Evolutionary conservation across 371 early-diverging fungal species (phyloP).

Genomic region (Syncephalis fuscata): DNA sequence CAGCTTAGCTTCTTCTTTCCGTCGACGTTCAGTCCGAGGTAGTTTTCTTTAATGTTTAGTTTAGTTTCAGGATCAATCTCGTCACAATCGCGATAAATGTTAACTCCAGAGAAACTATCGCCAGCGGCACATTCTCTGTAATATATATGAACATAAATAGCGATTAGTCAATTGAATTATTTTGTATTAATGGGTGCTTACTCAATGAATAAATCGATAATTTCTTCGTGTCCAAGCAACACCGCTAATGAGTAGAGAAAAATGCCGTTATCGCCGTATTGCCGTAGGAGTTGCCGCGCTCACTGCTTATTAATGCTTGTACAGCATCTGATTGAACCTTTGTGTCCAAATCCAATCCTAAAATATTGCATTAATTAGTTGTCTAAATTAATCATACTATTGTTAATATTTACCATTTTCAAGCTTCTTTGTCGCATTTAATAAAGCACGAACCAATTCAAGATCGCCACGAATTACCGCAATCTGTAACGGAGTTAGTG

Average conservation of each 20-base stretch:
- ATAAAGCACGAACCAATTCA: too few species aligned
- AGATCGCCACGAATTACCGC: too few species aligned
- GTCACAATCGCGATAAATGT: background rate
- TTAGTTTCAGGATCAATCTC: background rate
- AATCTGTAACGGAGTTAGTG: too few species aligned
- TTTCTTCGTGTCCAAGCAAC: background rate
- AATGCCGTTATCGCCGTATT: background rate
- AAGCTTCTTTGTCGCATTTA: background rate
- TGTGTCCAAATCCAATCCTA: background rate
- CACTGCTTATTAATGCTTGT: background rate
- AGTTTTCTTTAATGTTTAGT: background rate
- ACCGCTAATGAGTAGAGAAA: background rate
- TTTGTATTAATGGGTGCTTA: background rate
- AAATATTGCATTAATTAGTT: background rate
- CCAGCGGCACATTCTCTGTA: background rate
- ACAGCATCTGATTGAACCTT: background rate
- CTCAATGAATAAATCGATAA: slow-evolving; percentile 5
- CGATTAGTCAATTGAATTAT: background rate
- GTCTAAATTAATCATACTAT: background rate
- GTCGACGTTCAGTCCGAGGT: background rate
- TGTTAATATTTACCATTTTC: background rate
- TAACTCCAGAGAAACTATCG: slow-evolving; percentile 1
- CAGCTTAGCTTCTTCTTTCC: background rate
- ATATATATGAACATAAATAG: too few species aligned
- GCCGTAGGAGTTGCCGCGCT: background rate